Evolutionary conservation across 225 moss, liverwort and hornwort genomes (phyloP).

Genomic region (Polytrichum formosum): DNA sequence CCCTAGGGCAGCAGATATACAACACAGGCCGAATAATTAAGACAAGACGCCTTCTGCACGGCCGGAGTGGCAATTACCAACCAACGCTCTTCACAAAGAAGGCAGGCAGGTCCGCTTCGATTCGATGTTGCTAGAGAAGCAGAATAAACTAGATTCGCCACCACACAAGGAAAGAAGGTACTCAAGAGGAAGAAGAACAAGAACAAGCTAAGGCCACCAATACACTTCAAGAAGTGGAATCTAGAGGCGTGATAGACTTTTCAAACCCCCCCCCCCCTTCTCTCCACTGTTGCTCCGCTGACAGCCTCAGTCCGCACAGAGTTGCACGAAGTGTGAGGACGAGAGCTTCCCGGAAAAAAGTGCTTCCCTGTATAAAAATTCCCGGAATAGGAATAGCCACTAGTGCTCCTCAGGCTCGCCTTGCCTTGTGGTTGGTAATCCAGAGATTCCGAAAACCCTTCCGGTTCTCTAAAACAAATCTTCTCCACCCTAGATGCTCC

Average conservation of each 20-base stretch:
- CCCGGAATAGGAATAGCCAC: not conserved
- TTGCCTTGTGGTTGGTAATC: too few relatives aligned
- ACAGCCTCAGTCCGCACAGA: not conserved
- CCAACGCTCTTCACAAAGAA: too few relatives aligned
- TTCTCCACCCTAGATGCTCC: too few relatives aligned
- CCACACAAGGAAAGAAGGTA: too few relatives aligned
- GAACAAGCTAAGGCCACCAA: not conserved
- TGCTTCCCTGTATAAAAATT: not conserved
- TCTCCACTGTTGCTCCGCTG: not conserved
- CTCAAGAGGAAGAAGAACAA: not conserved
- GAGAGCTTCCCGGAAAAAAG: conserved; percentile 8
- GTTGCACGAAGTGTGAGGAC: conserved; percentile 7
- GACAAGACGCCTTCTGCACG: not conserved
- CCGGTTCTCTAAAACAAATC: too few relatives aligned
- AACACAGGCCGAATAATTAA: not conserved
- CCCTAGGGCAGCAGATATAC: not conserved
- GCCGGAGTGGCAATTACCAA: not conserved
- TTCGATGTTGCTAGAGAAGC: not conserved
- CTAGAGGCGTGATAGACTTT: conserved; percentile 7
- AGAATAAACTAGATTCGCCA: not conserved
- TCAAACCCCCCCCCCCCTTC: not conserved
- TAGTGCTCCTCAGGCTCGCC: too few relatives aligned
- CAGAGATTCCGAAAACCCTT: too few relatives aligned
- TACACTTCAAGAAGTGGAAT: conserved; percentile 5
- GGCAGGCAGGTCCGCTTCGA: too few relatives aligned